phyloP scores from a whole-genome alignment of 495 filamentous ascomycete genomes.

The Penicillium ucsense region DNA sequence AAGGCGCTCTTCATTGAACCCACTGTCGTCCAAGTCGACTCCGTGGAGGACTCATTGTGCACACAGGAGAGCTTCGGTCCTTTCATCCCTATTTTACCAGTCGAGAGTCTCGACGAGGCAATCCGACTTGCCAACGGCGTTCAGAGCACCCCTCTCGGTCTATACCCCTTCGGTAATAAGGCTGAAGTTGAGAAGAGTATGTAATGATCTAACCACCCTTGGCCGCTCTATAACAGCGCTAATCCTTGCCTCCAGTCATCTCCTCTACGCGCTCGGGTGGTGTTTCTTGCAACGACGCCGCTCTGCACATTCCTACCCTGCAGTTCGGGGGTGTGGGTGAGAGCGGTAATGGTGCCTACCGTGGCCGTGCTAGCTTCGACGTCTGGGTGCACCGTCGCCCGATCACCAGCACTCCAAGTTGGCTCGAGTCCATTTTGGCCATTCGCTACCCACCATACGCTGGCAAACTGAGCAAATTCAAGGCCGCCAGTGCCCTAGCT shows the following conservation, averaged over 20 bases:
- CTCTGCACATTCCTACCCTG: constrained; percentile 72
- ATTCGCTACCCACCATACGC: constrained; percentile 76
- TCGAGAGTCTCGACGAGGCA: constrained; percentile 69
- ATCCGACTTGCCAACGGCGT: constrained; percentile 66
- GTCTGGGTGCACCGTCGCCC: constrained; percentile 71
- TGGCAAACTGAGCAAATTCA: constrained; percentile 49
- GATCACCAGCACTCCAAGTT: constrained; percentile 64
- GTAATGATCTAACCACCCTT: constrained; percentile 3
- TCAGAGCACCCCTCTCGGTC: constrained; percentile 66
- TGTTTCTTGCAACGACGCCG: constrained; percentile 71
- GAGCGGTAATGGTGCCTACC: constrained; percentile 74
- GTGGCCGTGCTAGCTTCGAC: constrained; percentile 76
- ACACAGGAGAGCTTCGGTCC: constrained; percentile 83
- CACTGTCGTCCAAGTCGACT: constrained; percentile 70
- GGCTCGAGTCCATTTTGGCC: constrained; percentile 67
- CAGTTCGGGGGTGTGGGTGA: constrained; percentile 89
- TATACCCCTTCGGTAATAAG: constrained; percentile 79
- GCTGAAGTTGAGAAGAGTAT: constrained; percentile 58
- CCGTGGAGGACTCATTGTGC: constrained; percentile 66
- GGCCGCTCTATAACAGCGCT: not conserved
- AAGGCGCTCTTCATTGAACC: constrained; percentile 73
- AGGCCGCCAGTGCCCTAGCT: constrained; percentile 43
- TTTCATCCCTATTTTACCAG: constrained; percentile 67
- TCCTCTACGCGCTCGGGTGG: constrained; percentile 63
- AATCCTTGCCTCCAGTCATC: constrained; percentile 36